Conservation (phyloP, 1,284 basidiomycete genomes). For the Microbotryum saponariae region DNA sequence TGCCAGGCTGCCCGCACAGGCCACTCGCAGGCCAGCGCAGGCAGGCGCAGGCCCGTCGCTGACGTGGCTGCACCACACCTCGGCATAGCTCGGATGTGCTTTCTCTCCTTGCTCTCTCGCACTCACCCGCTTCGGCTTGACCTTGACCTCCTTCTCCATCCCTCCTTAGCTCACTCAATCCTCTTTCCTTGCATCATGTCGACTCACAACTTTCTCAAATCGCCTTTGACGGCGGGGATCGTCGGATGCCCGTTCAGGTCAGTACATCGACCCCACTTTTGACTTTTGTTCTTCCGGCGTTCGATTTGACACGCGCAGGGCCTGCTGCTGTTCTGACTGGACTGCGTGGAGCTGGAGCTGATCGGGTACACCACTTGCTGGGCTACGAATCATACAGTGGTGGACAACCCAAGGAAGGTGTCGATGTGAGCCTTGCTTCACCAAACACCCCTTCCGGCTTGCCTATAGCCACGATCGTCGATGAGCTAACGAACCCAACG, state of each 20-base stretch:
- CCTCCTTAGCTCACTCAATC: too few species aligned
- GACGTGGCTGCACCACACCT: too few species aligned
- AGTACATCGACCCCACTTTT: conserved; percentile 1
- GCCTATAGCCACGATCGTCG: background rate
- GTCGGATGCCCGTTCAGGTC: conserved; percentile 38
- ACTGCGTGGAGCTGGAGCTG: background rate
- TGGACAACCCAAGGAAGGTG: conserved; percentile 63
- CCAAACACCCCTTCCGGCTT: background rate
- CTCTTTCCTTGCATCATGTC: too few species aligned
- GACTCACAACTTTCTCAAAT: conserved; percentile 16
- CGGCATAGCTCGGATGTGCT: too few species aligned
- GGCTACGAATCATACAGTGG: conserved; percentile 18
- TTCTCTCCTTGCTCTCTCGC: too few species aligned
- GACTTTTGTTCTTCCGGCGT: background rate
- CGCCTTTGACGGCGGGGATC: conserved; percentile 30
- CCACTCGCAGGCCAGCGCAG: too few species aligned
- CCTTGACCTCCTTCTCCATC: too few species aligned
- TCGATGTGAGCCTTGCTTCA: conserved; percentile 53
- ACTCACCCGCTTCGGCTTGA: too few species aligned
- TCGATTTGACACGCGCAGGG: background rate
- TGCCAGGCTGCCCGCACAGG: too few species aligned
- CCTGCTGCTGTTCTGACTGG: background rate
- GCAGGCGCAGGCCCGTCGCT: too few species aligned
- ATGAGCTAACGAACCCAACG: background rate
- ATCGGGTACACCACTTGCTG: background rate